Conservation (phyloP, 2,329 filamentous ascomycete genomes). For the Talaromyces verruculosus region DNA sequence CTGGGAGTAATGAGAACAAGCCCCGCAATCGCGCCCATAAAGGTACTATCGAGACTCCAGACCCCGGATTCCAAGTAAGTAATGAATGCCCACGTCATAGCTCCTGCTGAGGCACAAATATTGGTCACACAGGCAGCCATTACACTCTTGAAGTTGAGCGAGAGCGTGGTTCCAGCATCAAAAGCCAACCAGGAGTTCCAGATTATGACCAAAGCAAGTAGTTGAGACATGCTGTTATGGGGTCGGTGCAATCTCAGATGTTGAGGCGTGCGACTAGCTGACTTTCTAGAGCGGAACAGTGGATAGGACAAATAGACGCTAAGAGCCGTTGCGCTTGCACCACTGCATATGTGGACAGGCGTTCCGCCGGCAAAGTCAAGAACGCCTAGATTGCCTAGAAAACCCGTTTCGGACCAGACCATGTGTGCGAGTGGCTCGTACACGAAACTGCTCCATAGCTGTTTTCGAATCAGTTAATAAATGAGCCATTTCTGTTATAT, state of each 20-base stretch:
- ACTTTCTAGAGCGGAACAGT: slow-evolving; percentile 49
- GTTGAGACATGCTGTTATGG: slow-evolving; percentile 51
- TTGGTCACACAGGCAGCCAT: slow-evolving; percentile 25
- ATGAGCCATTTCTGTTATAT: too few relatives aligned
- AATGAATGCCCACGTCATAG: slow-evolving; percentile 50
- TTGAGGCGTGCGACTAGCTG: slow-evolving; percentile 46
- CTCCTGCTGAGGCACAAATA: slow-evolving; percentile 35
- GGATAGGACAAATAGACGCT: slow-evolving; percentile 54
- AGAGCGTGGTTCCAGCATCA: slow-evolving; percentile 52
- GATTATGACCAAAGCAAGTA: slow-evolving; percentile 52
- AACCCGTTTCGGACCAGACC: slow-evolving; percentile 50
- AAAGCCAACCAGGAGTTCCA: slow-evolving; percentile 56
- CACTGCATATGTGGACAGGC: slow-evolving; percentile 46
- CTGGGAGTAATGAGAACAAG: slow-evolving; percentile 55
- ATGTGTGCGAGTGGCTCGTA: slow-evolving; percentile 52
- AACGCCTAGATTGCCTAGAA: slow-evolving; percentile 46
- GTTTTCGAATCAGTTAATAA: neutral
- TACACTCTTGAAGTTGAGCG: slow-evolving; percentile 52
- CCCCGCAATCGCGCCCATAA: slow-evolving; percentile 55
- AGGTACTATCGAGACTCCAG: slow-evolving; percentile 53
- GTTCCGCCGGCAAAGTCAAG: slow-evolving; percentile 51
- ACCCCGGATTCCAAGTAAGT: slow-evolving; percentile 45
- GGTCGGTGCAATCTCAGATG: slow-evolving; percentile 51
- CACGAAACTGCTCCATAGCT: slow-evolving; percentile 53
- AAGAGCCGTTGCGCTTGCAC: slow-evolving; percentile 45